Conservation (phyloP, 2,329 filamentous ascomycete genomes). For the Aspergillus flavus region DNA sequence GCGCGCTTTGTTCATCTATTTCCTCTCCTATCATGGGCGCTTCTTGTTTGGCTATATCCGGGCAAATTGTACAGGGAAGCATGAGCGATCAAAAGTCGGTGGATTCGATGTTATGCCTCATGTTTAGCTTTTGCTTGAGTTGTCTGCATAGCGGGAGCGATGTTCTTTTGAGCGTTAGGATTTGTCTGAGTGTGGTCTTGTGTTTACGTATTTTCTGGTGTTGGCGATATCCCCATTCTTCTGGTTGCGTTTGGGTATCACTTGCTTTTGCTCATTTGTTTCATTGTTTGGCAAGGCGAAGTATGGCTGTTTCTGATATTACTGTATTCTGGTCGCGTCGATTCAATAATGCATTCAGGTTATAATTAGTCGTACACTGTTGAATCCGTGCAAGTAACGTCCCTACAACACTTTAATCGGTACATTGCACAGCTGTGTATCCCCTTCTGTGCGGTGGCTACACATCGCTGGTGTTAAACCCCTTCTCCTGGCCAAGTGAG, state of each 20-base stretch:
- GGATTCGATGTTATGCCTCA: slow-evolving; percentile 13
- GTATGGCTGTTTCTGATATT: not conserved
- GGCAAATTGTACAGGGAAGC: slow-evolving; percentile 15
- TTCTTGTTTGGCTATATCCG: slow-evolving; percentile 14
- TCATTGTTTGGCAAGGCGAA: slow-evolving; percentile 25
- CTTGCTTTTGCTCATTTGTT: slow-evolving; percentile 16
- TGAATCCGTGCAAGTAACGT: not conserved
- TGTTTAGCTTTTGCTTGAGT: slow-evolving; percentile 19
- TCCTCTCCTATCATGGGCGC: slow-evolving; percentile 15
- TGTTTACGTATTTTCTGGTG: not conserved
- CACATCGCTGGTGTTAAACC: too few relatives aligned
- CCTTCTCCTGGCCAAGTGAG: too few relatives aligned
- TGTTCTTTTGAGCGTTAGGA: slow-evolving; percentile 11
- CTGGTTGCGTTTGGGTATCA: not conserved
- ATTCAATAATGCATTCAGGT: not conserved
- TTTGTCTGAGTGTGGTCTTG: slow-evolving; percentile 10
- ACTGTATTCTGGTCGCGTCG: not conserved
- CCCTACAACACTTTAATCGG: too few relatives aligned
- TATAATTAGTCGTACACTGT: not conserved
- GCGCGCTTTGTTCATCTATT: slow-evolving; percentile 11
- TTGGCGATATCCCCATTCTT: slow-evolving; percentile 15
- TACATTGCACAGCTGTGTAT: too few relatives aligned
- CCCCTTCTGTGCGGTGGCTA: too few relatives aligned
- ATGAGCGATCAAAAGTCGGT: slow-evolving; percentile 17
- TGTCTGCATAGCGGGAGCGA: slow-evolving; percentile 26